A percentile compares a stretch with the other conserved stretches of the same genome.
Conservation (phyloP, 2,329 filamentous ascomycete genomes). For the Trichoderma sp. region DNA sequence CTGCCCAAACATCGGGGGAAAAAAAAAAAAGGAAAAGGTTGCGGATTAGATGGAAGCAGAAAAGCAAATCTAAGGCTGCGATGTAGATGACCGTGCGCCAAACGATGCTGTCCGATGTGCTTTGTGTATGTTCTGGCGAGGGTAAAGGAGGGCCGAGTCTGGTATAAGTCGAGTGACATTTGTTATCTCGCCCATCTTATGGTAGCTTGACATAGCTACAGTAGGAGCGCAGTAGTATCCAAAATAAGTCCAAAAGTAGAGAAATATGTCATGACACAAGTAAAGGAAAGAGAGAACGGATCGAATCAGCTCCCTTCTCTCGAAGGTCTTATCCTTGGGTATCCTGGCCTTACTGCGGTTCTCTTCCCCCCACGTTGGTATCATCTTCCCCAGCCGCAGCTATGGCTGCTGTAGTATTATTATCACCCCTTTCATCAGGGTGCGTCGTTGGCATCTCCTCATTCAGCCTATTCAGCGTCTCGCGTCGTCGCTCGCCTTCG, state of each 20-base stretch:
- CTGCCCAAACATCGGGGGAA: background rate
- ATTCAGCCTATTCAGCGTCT: slow-evolving; percentile 29
- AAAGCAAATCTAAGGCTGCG: slow-evolving; percentile 10
- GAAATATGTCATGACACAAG: background rate
- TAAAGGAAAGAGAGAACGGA: background rate
- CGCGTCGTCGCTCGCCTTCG: slow-evolving; percentile 52
- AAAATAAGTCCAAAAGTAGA: background rate
- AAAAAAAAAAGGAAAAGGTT: background rate
- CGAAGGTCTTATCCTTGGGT: background rate
- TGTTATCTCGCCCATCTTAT: background rate
- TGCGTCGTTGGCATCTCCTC: slow-evolving; percentile 16
- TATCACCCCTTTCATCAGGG: background rate
- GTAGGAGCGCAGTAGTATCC: background rate
- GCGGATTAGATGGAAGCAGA: background rate
- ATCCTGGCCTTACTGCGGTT: background rate
- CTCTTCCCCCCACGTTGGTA: background rate
- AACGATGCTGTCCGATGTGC: slow-evolving; percentile 15
- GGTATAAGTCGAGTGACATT: background rate
- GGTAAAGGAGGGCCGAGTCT: background rate
- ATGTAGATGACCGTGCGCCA: slow-evolving; percentile 17
- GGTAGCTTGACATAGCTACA: background rate
- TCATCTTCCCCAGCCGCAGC: background rate
- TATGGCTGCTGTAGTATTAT: too few relatives aligned
- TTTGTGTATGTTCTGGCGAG: background rate
- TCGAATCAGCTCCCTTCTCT: background rate